Conservation (phyloP, 306 rosid species). For the Ormosia emarginata region DNA sequence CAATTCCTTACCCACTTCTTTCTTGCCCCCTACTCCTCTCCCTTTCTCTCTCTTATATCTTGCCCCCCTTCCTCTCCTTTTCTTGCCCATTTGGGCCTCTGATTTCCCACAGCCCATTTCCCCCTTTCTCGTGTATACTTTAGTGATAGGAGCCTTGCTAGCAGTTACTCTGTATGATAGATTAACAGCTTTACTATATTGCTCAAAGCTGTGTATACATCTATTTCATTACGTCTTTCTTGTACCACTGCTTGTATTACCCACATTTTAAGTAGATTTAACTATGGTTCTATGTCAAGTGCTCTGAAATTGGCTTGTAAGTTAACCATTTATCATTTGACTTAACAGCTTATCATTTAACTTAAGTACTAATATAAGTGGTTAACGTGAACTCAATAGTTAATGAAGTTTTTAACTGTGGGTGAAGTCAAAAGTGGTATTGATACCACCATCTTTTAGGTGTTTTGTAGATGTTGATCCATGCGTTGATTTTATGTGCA, state of each 20-base stretch:
- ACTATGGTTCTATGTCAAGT: not conserved
- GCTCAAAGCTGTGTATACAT: not conserved
- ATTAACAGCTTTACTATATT: not conserved
- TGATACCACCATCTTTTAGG: not conserved
- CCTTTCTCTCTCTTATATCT: no score
- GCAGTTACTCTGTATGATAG: not conserved
- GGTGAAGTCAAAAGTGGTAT: not conserved
- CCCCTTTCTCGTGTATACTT: no score
- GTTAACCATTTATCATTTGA: not conserved
- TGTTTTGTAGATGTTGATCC: slow-evolving; percentile 19
- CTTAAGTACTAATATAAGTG: not conserved
- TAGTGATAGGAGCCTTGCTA: no score
- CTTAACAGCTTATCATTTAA: not conserved
- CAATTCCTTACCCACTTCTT: no score
- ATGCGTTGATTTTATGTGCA: slow-evolving; percentile 36
- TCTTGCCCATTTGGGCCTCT: no score
- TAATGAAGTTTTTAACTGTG: not conserved
- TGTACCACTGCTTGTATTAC: not conserved
- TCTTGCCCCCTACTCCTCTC: no score
- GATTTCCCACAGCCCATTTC: no score
- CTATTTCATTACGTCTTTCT: not conserved
- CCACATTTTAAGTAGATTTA: not conserved
- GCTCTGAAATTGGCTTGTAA: not conserved
- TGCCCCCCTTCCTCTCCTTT: no score
- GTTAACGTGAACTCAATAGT: not conserved